These are phyloP conservation scores for Scheffersomyces ergatensis DNA, from an alignment of 805 yeast genomes.

Conservation along the genomic window DNA sequence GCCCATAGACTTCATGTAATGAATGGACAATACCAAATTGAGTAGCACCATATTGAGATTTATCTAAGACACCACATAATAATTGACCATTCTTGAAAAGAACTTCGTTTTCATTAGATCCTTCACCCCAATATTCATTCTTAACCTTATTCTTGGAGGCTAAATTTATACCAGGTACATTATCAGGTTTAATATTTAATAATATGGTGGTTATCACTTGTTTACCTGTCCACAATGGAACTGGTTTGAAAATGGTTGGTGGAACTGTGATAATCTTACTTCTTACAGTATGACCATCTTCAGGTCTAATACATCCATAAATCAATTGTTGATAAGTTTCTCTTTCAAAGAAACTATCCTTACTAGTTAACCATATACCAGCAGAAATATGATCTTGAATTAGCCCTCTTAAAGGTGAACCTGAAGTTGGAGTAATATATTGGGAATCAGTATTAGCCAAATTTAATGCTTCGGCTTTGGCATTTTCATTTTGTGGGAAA, in stretches of 20 bases:
- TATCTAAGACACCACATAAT: slow-evolving; percentile 89
- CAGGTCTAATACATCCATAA: slow-evolving; percentile 94
- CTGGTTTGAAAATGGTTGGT: slow-evolving; percentile 86
- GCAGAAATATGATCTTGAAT: slow-evolving; percentile 99
- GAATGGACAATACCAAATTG: slow-evolving; percentile 97
- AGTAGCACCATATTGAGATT: slow-evolving; percentile 97
- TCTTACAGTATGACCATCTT: slow-evolving; percentile 89
- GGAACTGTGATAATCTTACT: slow-evolving; percentile 71
- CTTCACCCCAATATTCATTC: slow-evolving; percentile 90
- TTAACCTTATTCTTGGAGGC: slow-evolving; percentile 83
- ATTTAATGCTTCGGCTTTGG: slow-evolving; percentile 92
- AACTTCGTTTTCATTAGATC: slow-evolving; percentile 82
- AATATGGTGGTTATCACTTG: slow-evolving; percentile 92
- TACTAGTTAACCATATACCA: slow-evolving; percentile 96
- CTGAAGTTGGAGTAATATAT: slow-evolving; percentile 96
- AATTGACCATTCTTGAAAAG: slow-evolving; percentile 84
- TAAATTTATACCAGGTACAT: slow-evolving; percentile 89
- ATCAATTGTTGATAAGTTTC: slow-evolving; percentile 91
- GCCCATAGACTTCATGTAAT: slow-evolving; percentile 92
- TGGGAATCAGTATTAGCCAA: slow-evolving; percentile 97
- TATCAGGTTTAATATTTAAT: slow-evolving; percentile 80
- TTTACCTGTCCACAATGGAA: slow-evolving; percentile 96
- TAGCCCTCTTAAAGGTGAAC: slow-evolving; percentile 96
- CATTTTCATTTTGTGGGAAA: slow-evolving; percentile 97
- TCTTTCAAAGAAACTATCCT: slow-evolving; percentile 87